Base-by-base conservation (phyloP, 2,329 filamentous ascomycete species). In the Diaporthe vaccinii region DNA sequence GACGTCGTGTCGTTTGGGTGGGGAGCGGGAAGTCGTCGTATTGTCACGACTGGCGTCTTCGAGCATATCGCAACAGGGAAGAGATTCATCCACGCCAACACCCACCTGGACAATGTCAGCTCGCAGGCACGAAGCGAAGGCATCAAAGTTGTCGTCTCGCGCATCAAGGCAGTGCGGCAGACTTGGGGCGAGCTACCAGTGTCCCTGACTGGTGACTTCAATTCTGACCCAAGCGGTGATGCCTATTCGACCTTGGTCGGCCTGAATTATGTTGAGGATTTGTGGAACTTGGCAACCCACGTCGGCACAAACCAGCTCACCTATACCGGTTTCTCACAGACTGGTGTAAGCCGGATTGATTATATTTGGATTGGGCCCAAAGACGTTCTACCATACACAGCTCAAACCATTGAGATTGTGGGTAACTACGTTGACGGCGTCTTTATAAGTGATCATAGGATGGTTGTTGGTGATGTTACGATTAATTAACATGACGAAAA, bases 1-100 rank as follows among this genome's bases (percentile, higher is more conserved):
- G 83, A 86, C 28, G 81, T 80, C 28, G 90, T 89, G 0, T 90
- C 87, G 0, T 91, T 88, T 77, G 90, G 91, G 46, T 94, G 92
- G 92, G 84, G 84, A 74, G 85, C 85, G 14, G 81, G 80, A 3
- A 79, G 77, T 51, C 83, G 84, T 3, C 84, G 89, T 1, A 86
- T 91, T 69, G 80, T 89, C 6, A 90, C 89, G 0, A 80, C 87
- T 9, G 88, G 85, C 10, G 81, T 82, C 0, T 89, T 90, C 76
- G 78, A 83, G 73, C 86, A 90, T 78, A 77, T 77, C 20, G 74
- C 79, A 20, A 86, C 84, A 22, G 81, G 82, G 6, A 81, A 80
- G 67, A 79, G 78, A 34, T 78, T 90, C 17, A 80, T 87, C 4
- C 85, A 86, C 8, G 82, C 89, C 80, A 87, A 85, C 78, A 91